Percentiles rank a stretch among this genome's conserved stretches.
Conservation (phyloP, 345 rosid species). For the Syzygium oleosum region DNA sequence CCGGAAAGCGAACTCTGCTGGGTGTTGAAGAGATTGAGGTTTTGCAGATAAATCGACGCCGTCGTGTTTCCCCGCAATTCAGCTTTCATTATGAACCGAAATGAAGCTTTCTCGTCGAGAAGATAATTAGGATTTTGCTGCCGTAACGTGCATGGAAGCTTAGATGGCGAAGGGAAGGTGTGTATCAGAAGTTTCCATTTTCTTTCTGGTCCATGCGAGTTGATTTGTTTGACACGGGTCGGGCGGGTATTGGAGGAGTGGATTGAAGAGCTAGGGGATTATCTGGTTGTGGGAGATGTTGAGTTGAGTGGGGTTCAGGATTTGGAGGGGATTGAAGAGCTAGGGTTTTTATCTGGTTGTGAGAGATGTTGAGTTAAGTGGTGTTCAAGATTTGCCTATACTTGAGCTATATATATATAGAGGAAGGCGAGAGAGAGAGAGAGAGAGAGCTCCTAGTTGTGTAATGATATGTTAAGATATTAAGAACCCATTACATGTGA, state of each 20-base stretch:
- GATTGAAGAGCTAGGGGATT: neutral
- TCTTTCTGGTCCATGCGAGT: neutral
- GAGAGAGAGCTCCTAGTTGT: neutral
- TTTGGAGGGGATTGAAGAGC: slow-evolving; percentile 8
- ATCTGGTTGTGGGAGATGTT: neutral
- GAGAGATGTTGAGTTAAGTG: neutral
- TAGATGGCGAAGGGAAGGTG: slow-evolving; percentile 14
- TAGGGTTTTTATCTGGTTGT: slow-evolving; percentile 20
- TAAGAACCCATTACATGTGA: neutral
- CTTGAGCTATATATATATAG: neutral
- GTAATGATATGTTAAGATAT: neutral
- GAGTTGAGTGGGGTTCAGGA: neutral
- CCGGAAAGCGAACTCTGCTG: slow-evolving; percentile 39
- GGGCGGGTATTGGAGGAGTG: slow-evolving; percentile 7
- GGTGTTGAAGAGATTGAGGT: slow-evolving; percentile 23
- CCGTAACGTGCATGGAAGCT: neutral
- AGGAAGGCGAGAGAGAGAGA: neutral
- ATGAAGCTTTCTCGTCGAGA: neutral
- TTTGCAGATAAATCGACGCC: slow-evolving; percentile 33
- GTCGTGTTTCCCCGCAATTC: slow-evolving; percentile 34
- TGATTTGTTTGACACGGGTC: slow-evolving; percentile 7
- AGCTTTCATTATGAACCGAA: slow-evolving; percentile 26
- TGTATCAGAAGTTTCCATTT: neutral
- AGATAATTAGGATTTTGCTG: neutral
- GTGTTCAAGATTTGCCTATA: neutral